Conservation (phyloP, 2,329 filamentous ascomycete genomes). For the Parastagonospora avenae region DNA sequence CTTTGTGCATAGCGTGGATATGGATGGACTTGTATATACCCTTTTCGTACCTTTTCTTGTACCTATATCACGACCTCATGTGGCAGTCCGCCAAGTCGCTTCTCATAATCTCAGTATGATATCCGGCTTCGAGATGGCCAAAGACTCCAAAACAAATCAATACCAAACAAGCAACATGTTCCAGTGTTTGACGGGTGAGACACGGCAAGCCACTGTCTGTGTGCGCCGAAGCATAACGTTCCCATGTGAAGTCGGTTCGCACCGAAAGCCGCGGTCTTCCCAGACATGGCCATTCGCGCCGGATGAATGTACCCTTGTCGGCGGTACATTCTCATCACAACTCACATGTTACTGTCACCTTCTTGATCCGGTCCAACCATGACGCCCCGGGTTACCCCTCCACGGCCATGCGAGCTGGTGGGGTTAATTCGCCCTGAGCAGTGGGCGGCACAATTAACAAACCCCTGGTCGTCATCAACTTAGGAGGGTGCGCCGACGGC, state of each 20-base stretch:
- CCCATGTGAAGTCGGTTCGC: neutral
- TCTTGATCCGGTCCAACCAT: constrained; percentile 27
- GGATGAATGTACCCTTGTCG: constrained; percentile 11
- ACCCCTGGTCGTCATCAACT: constrained; percentile 19
- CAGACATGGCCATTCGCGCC: constrained; percentile 8
- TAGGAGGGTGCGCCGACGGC: constrained; percentile 31
- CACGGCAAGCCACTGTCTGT: too few species aligned
- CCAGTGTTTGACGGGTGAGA: neutral
- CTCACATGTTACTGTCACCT: constrained; percentile 33
- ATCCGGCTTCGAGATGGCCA: constrained; percentile 12
- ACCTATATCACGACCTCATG: constrained; percentile 8
- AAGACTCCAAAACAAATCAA: neutral
- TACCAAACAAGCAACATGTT: neutral
- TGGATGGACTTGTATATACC: constrained; percentile 24
- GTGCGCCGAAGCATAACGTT: neutral
- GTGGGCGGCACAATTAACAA: constrained; percentile 25
- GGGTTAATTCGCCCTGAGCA: constrained; percentile 23
- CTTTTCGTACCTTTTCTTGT: constrained; percentile 18
- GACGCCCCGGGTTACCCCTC: constrained; percentile 17
- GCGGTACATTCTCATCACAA: constrained; percentile 14
- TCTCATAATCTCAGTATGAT: constrained; percentile 10
- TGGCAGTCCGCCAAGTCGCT: constrained; percentile 1
- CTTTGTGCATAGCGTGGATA: constrained; percentile 37
- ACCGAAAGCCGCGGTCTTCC: neutral
- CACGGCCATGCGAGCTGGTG: constrained; percentile 28